A percentile compares a stretch with the other conserved stretches of the same genome.
phyloP scores from a whole-genome alignment of 148 eudicot genomes.

The Rhododendron mucronatum region DNA sequence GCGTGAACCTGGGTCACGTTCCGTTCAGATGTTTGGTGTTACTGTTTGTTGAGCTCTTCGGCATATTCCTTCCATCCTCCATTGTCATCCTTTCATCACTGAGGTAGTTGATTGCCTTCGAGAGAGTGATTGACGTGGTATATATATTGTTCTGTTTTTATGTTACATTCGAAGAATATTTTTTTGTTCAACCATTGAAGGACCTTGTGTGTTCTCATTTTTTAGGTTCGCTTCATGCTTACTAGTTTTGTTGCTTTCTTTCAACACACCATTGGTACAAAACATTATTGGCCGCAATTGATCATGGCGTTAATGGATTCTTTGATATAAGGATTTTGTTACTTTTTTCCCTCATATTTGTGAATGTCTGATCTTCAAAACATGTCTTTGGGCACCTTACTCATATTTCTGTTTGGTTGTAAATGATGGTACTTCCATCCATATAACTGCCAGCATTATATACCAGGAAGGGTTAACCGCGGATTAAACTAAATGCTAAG shows the following conservation, averaged over 20 bases:
- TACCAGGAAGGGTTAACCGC: background rate
- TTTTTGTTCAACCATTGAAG: background rate
- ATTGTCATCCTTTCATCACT: background rate
- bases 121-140: background rate
- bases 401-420: background rate
- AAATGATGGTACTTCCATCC: background rate
- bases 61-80: conserved; percentile 7
- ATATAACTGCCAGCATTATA: background rate
- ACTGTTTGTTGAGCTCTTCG: conserved; percentile 9
- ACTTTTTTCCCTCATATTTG: background rate
- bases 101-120: background rate
- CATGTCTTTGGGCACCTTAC: background rate
- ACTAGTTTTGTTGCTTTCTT: background rate
- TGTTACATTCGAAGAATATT: background rate
- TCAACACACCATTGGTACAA: background rate
- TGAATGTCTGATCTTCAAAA: background rate
- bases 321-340: background rate
- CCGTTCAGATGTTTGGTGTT: background rate
- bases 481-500: background rate
- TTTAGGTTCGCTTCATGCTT: background rate
- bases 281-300: background rate
- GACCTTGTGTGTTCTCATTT: background rate
- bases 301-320: background rate
- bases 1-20: background rate
- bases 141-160: background rate